Base-by-base conservation (phyloP, 768 basidiomycete species). In the Amanita pallidorosea region DNA sequence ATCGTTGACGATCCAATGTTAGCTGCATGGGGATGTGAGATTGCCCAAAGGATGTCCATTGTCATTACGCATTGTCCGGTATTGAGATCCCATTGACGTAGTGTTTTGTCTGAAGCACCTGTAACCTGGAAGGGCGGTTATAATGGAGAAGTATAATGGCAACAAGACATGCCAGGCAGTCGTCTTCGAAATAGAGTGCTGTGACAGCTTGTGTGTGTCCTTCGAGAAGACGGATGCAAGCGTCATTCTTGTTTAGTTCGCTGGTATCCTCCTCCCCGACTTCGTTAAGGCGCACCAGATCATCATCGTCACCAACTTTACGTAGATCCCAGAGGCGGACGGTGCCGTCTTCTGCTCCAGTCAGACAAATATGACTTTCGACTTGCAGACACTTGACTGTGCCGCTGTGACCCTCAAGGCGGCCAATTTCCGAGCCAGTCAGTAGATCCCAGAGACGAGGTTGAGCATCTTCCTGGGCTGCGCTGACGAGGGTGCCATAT, bases 31-130 rank as follows among this genome's bases (percentile, higher is more conserved):
- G 92, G 83, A 66, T 98, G 95, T 8, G 91, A 92, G 57, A 98
- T 95, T 2, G 95, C 96, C 96, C 96, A 99, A 22, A 99, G 81
- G 56, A 99, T 96, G 66, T 99, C 96, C 96, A 99, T 99, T 20
- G 95, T 95, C 73, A 96, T 85, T 42, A 98, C 85, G 66, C 96
- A 99, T 72, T 98, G 96, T 6, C 95, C 96, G 0, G 96, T 98
- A 17, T 79, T 80, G 49, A 98, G 79, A 62, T 98, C 96, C 96
- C 96, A 99, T 63, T 98, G 95, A 2, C 96, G 88, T 49, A 99
- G 76, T 0, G 96, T 99, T 68, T 97, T 97, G 70, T 99, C 96
- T 3, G 90, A 92, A 5, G 96, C 95, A 31, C 96, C 96, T 7
- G 94, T 97, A 11, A 98, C 90, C 93, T 94, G 57, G 9, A 53